Conservation (phyloP, 164 flowering plant species). For the Akebia trifoliata region DNA sequence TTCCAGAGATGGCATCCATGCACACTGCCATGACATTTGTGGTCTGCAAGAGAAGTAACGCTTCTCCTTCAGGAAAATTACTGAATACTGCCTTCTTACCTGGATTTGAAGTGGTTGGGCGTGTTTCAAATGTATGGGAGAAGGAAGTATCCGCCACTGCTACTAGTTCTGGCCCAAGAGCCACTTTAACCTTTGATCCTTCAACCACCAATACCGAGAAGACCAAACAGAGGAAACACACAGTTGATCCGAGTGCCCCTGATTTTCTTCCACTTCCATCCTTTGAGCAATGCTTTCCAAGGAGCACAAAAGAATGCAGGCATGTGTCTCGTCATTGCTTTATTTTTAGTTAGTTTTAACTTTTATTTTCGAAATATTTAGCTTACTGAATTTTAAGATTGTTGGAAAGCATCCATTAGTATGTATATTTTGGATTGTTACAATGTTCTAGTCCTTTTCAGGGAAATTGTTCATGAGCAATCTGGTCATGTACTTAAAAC, state of each 20-base stretch:
- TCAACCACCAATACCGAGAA: conserved; percentile 42
- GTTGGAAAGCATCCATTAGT: neutral
- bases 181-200: conserved; percentile 81
- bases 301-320: conserved; percentile 84
- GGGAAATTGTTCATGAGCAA: conserved; percentile 88
- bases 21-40: conserved; percentile 46
- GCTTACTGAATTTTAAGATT: neutral
- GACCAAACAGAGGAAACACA: conserved; percentile 56
- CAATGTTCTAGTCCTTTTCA: conserved; percentile 26
- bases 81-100: conserved; percentile 51
- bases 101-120: conserved; percentile 43
- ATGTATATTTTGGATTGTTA: neutral
- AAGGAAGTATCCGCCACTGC: conserved; percentile 27
- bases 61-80: conserved; percentile 30
- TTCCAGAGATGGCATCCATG: conserved; percentile 62
- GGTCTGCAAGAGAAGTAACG: conserved; percentile 46
- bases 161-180: conserved; percentile 36
- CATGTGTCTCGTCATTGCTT: conserved; percentile 8
- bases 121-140: conserved; percentile 29
- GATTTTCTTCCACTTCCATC: conserved; percentile 87
- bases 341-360: neutral
- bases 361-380: neutral
- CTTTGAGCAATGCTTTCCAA: conserved; percentile 88
- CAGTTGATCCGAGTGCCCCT: conserved; percentile 84
- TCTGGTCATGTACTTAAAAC: conserved; percentile 82